Percentiles rank a stretch among this genome's conserved stretches.
These are phyloP conservation scores for Vigna mungo DNA, from an alignment of 306 rosid species.

Conservation along the genomic window DNA sequence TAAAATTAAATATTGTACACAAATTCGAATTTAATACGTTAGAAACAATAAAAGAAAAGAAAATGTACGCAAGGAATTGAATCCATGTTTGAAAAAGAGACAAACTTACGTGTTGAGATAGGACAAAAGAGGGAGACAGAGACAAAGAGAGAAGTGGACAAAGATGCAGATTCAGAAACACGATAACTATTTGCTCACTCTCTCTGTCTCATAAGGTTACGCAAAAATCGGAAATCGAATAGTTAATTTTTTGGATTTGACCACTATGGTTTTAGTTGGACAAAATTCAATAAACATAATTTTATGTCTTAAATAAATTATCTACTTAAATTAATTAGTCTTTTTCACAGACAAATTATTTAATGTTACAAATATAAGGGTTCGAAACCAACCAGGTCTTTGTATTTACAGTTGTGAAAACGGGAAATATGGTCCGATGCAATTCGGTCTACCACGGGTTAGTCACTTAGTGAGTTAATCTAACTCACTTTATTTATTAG, in stretches of 20 bases:
- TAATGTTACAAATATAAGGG: not conserved
- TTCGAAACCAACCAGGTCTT: not conserved
- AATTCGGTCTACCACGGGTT: no score
- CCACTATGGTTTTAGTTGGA: not conserved
- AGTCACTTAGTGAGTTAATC: no score
- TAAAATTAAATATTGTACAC: not conserved
- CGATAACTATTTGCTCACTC: not conserved
- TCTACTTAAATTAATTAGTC: not conserved
- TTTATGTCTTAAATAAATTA: not conserved
- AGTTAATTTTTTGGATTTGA: conserved; percentile 1
- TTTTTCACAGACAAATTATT: not conserved
- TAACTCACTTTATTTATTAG: no score
- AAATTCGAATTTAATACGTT: conserved; percentile 15
- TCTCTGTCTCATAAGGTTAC: conserved; percentile 7
- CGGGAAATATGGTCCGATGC: no score
- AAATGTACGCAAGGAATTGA: not conserved
- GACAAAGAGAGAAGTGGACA: not conserved
- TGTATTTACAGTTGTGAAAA: not conserved
- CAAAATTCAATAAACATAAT: not conserved
- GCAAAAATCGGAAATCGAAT: conserved; percentile 1
- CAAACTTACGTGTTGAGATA: conserved; percentile 31
- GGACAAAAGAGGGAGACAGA: not conserved
- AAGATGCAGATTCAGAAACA: conserved; percentile 43
- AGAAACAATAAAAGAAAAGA: not conserved
- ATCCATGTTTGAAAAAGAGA: conserved; percentile 4